These are phyloP conservation scores for Sphagnurus paluster DNA, from an alignment of 1,284 basidiomycete species.

Conservation along the genomic window DNA sequence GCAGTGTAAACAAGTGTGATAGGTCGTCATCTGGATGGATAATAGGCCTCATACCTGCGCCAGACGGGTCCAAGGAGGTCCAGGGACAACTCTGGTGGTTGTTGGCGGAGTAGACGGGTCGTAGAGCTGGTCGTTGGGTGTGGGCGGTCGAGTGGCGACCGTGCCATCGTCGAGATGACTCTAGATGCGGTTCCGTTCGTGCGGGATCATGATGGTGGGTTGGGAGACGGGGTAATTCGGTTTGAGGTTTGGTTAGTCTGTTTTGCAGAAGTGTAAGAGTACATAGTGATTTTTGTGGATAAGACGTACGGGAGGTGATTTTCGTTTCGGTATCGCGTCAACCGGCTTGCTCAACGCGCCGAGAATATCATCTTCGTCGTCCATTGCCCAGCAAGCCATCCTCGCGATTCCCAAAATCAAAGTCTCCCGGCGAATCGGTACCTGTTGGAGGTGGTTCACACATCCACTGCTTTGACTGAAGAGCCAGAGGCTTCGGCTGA, in stretches of 20 bases:
- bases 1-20: too few relatives aligned
- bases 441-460: slow-evolving; percentile 21
- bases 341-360: slow-evolving; percentile 59
- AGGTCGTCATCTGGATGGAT: too few relatives aligned
- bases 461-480: slow-evolving; percentile 18
- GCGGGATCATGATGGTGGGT: slow-evolving; percentile 5
- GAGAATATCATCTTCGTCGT: slow-evolving; percentile 67
- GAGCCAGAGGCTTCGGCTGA: slow-evolving; percentile 19
- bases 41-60: too few relatives aligned
- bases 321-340: slow-evolving; percentile 28
- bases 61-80: too few relatives aligned
- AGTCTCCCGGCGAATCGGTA: slow-evolving; percentile 51
- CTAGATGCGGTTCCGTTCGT: too few relatives aligned
- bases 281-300: slow-evolving; percentile 2
- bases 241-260: not conserved
- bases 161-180: too few relatives aligned
- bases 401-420: slow-evolving; percentile 66
- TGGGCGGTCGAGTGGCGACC: too few relatives aligned
- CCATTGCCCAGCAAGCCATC: slow-evolving; percentile 37
- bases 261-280: not conserved
- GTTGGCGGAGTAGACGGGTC: too few relatives aligned
- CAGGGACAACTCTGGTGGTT: too few relatives aligned
- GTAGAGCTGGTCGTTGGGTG: too few relatives aligned
- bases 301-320: slow-evolving; percentile 13
- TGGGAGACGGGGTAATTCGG: slow-evolving; percentile 5